Evolutionary conservation across 1,139 yeast species (phyloP), one percentile per base, ranked within the genome.

Genomic region (Kurtzmaniella quercitrusa): DNA sequence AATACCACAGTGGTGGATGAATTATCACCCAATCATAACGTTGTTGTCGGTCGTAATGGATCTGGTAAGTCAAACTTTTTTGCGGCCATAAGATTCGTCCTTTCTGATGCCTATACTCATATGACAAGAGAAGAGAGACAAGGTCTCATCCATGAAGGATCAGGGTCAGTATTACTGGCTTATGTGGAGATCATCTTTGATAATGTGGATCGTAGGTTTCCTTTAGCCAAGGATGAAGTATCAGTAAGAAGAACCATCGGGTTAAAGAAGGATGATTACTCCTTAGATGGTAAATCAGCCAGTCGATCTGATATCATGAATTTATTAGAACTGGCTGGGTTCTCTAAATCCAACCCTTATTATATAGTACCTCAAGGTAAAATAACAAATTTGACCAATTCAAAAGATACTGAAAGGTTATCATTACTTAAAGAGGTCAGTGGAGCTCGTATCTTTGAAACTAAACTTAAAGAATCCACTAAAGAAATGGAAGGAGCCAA

Each of bases 361-460:
- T 93, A 93, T 62, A 91, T 93, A 54, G 98, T 93, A 3, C 98
- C 98, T 0, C 99, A 93, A 62, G 99, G 99, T 14, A 75, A 88
- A 54, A 88, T 90, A 54, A 82, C 91, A 0, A 75, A 85, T 1
- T 71, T 93, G 48, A 93, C 98, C 0, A 90, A 90, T 58, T 93
- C 97, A 1, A 85, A 86, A 53, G 96, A 90, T 59, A 60, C 77
- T 2, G 97, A 91, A 57, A 75, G 98, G 48, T 70, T 93, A 46
- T 75, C 80, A 27, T 68, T 91, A 37, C 69, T 93, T 50, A 90
- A 93, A 54, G 96, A 90, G 58, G 96, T 91, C 27, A 94, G 97
- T 42, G 99, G 99, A 14, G 96, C 98, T 1, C 85, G 83, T 47
- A 87, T 91, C 1, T 93, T 93, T 63, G 98, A 93, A 58, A 70